Evolutionary conservation across 2,329 filamentous ascomycete genomes (phyloP).

Genomic region (Hypocrella siamensis): DNA sequence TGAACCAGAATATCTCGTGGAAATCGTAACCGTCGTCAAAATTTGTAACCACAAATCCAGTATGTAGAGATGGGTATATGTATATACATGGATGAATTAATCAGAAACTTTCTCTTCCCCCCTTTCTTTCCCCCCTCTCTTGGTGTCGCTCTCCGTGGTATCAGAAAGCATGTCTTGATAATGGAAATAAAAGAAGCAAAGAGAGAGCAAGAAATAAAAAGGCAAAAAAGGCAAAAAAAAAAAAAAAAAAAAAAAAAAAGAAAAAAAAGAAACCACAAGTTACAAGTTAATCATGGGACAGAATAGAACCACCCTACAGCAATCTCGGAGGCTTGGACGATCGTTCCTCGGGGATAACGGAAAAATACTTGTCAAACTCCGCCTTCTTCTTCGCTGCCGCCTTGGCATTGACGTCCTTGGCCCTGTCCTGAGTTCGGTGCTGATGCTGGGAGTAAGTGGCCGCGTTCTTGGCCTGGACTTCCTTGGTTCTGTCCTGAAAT

Average conservation of each 20-base stretch:
- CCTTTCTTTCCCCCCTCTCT: no score
- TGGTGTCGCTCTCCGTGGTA: no score
- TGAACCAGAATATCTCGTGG: no score
- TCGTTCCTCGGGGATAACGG: conserved; percentile 1
- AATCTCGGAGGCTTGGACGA: neutral
- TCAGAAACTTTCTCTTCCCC: no score
- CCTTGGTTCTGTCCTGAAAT: conserved; percentile 1
- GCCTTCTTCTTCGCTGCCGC: conserved; percentile 3
- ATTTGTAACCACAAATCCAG: no score
- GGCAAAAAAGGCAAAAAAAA: neutral
- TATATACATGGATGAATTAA: no score
- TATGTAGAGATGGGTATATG: no score
- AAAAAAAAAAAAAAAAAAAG: neutral
- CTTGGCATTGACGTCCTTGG: conserved; percentile 1
- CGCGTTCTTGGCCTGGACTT: conserved; percentile 2
- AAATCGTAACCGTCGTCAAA: no score
- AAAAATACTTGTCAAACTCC: neutral
- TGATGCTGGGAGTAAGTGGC: no score
- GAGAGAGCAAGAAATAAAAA: neutral
- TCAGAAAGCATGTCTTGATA: no score
- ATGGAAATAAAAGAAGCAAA: no score
- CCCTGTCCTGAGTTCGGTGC: conserved; percentile 1
- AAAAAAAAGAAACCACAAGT: neutral
- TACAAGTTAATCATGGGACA: neutral
- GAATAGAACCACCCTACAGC: neutral